phyloP scores from a whole-genome alignment of 129 eudicot genomes.

The Sambucus nigra region DNA sequence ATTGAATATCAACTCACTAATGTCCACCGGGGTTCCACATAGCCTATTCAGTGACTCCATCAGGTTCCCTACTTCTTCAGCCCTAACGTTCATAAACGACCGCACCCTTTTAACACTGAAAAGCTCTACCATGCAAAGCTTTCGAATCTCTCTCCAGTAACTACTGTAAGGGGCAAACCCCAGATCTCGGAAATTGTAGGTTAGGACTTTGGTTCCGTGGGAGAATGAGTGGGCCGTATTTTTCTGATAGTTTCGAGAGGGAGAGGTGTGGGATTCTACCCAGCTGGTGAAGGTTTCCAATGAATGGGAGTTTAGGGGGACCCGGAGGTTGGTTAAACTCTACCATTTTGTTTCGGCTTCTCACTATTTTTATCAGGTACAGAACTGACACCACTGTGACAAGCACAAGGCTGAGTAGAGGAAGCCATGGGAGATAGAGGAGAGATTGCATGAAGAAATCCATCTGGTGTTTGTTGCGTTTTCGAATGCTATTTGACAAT shows the following conservation, averaged over 20 bases:
- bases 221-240: constrained; percentile 19
- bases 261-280: constrained; percentile 15
- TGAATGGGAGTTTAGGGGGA: constrained; percentile 27
- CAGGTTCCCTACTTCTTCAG: constrained; percentile 7
- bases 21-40: background rate
- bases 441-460: too few relatives aligned
- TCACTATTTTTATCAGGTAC: too few relatives aligned
- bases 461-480: too few relatives aligned
- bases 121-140: constrained; percentile 18
- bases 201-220: background rate
- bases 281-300: constrained; percentile 37
- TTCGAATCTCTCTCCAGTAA: constrained; percentile 31
- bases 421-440: too few relatives aligned
- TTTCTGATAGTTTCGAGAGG: constrained; percentile 17
- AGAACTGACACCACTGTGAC: too few relatives aligned
- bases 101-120: constrained; percentile 14
- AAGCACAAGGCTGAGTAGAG: too few relatives aligned
- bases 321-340: constrained; percentile 30
- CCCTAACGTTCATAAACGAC: constrained; percentile 10
- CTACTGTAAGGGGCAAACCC: constrained; percentile 28
- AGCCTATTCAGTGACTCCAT: background rate
- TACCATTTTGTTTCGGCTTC: too few relatives aligned
- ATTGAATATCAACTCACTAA: constrained; percentile 1
- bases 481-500: too few relatives aligned
- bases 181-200: constrained; percentile 12